Evolutionary conservation across 371 early-diverging fungal genomes (phyloP).

Genomic region (Apophysomyces ossiformis): DNA sequence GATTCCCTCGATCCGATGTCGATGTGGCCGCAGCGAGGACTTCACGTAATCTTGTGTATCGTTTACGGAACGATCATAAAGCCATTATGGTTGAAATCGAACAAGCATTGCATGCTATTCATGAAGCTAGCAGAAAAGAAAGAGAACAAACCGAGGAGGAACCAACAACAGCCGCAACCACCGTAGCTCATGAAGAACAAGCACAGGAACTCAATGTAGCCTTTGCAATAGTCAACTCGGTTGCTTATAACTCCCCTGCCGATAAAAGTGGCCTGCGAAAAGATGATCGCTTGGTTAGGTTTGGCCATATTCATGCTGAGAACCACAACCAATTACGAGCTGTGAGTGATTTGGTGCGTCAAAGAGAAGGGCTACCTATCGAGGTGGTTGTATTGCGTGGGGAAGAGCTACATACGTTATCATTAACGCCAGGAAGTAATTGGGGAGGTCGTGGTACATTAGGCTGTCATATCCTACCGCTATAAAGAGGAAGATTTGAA

Average conservation of each 20-base stretch:
- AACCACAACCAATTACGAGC: constrained; percentile 57
- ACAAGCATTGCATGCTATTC: constrained; percentile 65
- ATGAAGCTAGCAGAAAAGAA: constrained; percentile 42
- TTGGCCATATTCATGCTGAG: constrained; percentile 58
- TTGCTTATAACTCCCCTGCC: constrained; percentile 86
- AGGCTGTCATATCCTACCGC: constrained; percentile 61
- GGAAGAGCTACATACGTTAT: constrained; percentile 33
- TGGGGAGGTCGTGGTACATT: constrained; percentile 82
- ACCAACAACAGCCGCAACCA: constrained; percentile 17
- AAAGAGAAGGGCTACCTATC: constrained; percentile 56
- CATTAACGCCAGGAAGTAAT: constrained; percentile 60
- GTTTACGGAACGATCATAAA: constrained; percentile 75
- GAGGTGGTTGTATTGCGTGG: constrained; percentile 51
- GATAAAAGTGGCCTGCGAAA: constrained; percentile 64
- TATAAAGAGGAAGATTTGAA: constrained; percentile 12
- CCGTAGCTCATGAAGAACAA: constrained; percentile 10
- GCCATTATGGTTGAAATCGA: constrained; percentile 75
- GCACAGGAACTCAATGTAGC: constrained; percentile 35
- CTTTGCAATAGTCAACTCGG: constrained; percentile 82
- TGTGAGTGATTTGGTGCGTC: constrained; percentile 57
- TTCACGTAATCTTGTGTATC: constrained; percentile 66
- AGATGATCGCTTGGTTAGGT: constrained; percentile 67
- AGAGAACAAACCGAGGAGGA: constrained; percentile 7
- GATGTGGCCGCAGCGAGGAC: constrained; percentile 73
- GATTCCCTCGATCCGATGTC: constrained; percentile 88